Evolutionary conservation across 2,329 filamentous ascomycete species (phyloP), one percentile per base, ranked within the genome.

Genomic region (Coniochaeta sp.): DNA sequence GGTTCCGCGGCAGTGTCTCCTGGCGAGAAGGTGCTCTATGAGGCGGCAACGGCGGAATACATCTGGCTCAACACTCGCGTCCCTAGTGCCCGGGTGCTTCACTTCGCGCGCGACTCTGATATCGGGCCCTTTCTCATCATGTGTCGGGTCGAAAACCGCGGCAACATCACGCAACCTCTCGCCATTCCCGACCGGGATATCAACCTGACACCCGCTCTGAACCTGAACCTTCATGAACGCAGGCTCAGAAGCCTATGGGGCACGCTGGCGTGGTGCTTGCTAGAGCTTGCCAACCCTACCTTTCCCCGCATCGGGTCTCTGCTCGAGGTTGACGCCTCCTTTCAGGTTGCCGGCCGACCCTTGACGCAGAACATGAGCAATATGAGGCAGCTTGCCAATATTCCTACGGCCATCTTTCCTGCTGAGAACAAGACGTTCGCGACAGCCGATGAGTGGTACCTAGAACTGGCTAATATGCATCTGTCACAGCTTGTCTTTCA

Each of bases 311-410:
- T 77, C 18, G 71, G 71, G 7, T 67, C 63, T 18, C 57, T 75
- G 0, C 49, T 56, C 30, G 58, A 69, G 49, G 7, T 7, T 24
- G 18, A 27, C 18, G 40, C 10, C 16, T 46, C 18, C 40, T 46
- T 14, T 18, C 18, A 46, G 40, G 18, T 46, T 14, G 18, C 16
- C 6, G 40, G 58, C 24, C 60, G 69, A n/a, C 71, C 71, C 2
- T 51, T 76, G 3, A 70, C 67, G 2, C 60, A 65, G 1, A 71
- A 71, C 51, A 73, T 76, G 69, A 74, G 65, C 50, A 64, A 71
- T 16, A 60, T 71, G 52, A 35, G 68, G 31, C 57, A 53, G 3
- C 49, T 62, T 1, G 52, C 57, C 18, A 52, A 52, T 2, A 24
- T 55, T 16, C 61, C 63, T 2, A 28, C 10, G 2, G 31, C 28